A percentile compares a stretch with the other conserved stretches of the same genome.
Conservation (phyloP, 495 filamentous ascomycete genomes). For the Geopyxis carbonaria region DNA sequence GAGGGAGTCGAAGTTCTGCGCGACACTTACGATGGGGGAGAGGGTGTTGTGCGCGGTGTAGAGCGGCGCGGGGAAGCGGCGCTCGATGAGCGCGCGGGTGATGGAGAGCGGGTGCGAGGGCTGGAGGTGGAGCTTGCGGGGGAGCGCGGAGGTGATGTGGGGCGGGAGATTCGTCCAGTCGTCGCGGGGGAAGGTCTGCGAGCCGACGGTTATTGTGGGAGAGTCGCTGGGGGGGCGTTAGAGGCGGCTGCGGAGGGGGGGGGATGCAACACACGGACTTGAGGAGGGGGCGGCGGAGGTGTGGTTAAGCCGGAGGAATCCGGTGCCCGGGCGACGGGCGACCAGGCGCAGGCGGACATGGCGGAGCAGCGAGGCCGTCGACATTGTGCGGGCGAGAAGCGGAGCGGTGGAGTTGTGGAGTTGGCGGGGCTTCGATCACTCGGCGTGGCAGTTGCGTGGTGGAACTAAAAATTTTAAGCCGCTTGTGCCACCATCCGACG, state of each 20-base stretch:
- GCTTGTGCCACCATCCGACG: too few relatives aligned
- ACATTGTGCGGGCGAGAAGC: neutral
- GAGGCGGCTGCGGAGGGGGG: neutral
- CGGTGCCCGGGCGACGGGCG: too few relatives aligned
- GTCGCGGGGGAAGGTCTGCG: conserved; percentile 47
- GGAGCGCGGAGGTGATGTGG: conserved; percentile 53
- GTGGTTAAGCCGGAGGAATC: conserved; percentile 1
- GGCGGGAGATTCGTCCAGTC: conserved; percentile 71
- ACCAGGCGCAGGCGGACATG: neutral
- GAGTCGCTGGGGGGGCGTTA: neutral
- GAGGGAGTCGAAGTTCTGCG: conserved; percentile 88
- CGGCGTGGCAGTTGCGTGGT: too few relatives aligned
- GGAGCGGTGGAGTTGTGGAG: too few relatives aligned
- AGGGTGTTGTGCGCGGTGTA: conserved; percentile 63
- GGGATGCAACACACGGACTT: conserved; percentile 13
- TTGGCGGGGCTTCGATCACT: too few relatives aligned
- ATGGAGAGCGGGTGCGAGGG: conserved; percentile 79
- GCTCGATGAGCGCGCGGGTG: conserved; percentile 82
- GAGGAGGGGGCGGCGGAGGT: conserved; percentile 4
- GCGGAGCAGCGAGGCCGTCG: conserved; percentile 1
- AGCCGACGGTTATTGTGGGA: conserved; percentile 32
- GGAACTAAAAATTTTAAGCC: too few relatives aligned
- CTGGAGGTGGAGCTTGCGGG: conserved; percentile 65
- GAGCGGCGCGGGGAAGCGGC: conserved; percentile 54
- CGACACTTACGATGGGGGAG: conserved; percentile 67